Evolutionary conservation across 345 rosid species (phyloP).

Genomic region (Boechera stricta): DNA sequence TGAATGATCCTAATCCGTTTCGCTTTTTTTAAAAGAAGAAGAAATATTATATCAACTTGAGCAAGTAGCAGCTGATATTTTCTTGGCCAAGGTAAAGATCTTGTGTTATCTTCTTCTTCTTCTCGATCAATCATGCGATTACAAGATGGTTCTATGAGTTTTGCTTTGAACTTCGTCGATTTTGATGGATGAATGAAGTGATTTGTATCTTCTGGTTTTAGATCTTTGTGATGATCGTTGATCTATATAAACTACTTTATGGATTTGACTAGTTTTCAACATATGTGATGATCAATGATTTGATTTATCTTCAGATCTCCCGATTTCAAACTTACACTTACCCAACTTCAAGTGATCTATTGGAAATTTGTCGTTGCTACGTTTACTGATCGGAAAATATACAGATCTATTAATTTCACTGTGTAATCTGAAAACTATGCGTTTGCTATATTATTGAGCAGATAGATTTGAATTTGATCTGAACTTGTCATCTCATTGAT

Average conservation of each 20-base stretch:
- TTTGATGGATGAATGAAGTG: conserved; percentile 26
- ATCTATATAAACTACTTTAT: neutral
- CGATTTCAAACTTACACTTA: neutral
- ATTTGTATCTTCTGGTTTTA: conserved; percentile 23
- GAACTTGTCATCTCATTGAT: neutral
- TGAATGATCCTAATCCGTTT: conserved; percentile 34
- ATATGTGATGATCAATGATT: neutral
- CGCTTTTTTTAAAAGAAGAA: neutral
- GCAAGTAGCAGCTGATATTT: conserved; percentile 32
- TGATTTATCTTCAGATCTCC: conserved; percentile 24
- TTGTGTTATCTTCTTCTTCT: conserved; percentile 8
- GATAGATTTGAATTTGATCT: conserved; percentile 2
- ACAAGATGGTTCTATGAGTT: neutral
- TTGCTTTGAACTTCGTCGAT: neutral
- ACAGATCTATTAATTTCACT: neutral
- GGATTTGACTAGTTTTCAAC: conserved; percentile 5
- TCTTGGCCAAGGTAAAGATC: conserved; percentile 37
- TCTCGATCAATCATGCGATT: neutral
- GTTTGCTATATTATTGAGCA: neutral
- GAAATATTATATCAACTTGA: conserved; percentile 15
- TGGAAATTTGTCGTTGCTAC: neutral
- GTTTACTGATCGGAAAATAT: conserved; percentile 10
- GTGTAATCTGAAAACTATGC: neutral
- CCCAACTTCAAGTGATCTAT: neutral
- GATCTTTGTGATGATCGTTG: conserved; percentile 22